Evolutionary conservation across 345 rosid species (phyloP), one percentile per base, ranked within the genome.

Genomic region (Anastatica hierochuntica): DNA sequence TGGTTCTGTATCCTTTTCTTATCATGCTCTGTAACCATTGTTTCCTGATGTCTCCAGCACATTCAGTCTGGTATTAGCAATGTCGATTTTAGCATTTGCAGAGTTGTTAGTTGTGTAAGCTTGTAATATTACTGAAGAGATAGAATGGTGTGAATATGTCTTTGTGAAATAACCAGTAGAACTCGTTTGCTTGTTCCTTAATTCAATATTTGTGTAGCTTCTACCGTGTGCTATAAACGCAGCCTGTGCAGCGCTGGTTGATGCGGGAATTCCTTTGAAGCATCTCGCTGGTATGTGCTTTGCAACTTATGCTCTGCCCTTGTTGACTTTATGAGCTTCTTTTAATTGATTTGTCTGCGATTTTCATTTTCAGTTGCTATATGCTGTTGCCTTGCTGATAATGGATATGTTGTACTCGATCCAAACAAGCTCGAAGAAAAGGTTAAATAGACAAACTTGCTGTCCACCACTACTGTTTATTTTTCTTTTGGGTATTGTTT

Each of bases 221-320:
- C 76, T 88, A n/a, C 83, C 85, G 0, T 73, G 97, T 73, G 97
- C 97, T 43, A 76, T 92, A 76, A 92, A 92, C 67, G 97, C 97
- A 23, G 85, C 90, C 13, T 88, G 88, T 70, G 83, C 90, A 65
- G 97, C 97, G 21, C 95, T 92, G 63, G 85, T 92, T 10, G 98
- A 92, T 42, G 98, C 96, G 11, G 96, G 96, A 68, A 83, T 92
- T 49, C 94, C 95, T 64, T 62, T 85, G 84, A 85, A 77, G 82
- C 94, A 88, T 81, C 94, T 92, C 10, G 86, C 96, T 19, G 88
- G 96, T 88, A 64, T 53, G 41, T 44, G n/a, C 46, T 54, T 43
- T 37, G 41, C 5, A 30, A 48, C 60, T 51, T 41, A 1, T 13
- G 27, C 14, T 17, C 46, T 43, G 39, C 23, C 47, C 9, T 61